These are phyloP conservation scores for Dentiscutata heterogama DNA, from an alignment of 371 early-diverging fungal species.

Conservation along the genomic window DNA sequence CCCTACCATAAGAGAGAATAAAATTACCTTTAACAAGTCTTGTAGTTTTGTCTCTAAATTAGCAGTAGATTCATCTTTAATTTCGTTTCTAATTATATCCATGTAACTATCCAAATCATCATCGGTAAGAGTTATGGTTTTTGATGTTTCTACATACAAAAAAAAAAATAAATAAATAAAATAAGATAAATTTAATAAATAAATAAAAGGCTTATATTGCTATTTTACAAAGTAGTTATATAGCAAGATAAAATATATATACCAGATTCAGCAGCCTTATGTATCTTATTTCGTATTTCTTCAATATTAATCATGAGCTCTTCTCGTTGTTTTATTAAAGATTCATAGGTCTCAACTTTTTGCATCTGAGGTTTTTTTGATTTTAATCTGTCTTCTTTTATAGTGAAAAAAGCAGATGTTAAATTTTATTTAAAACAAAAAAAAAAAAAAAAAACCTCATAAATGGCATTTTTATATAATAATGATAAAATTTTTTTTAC, in stretches of 20 bases:
- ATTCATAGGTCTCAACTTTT: slow-evolving; percentile 44
- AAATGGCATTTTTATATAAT: background rate
- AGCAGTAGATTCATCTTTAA: slow-evolving; percentile 33
- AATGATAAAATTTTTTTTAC: slow-evolving; percentile 8
- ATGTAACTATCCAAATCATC: slow-evolving; percentile 43
- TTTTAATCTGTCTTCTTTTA: slow-evolving; percentile 25
- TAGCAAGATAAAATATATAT: background rate
- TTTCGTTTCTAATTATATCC: slow-evolving; percentile 23
- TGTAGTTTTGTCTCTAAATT: slow-evolving; percentile 7
- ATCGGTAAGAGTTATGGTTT: background rate
- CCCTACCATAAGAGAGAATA: background rate
- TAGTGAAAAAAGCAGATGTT: background rate
- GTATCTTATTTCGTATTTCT: slow-evolving; percentile 34
- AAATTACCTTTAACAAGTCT: slow-evolving; percentile 35
- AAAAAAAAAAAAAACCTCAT: background rate
- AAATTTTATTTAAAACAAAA: background rate
- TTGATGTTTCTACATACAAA: background rate
- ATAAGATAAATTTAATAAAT: background rate
- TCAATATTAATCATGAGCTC: slow-evolving; percentile 26
- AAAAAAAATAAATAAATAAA: background rate
- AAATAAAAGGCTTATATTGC: background rate
- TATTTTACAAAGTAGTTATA: background rate
- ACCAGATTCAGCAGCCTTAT: background rate
- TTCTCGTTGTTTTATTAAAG: slow-evolving; percentile 34
- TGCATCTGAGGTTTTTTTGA: slow-evolving; percentile 7